phyloP scores from a whole-genome alignment of 305 asterid species.

The Fraxinus albicans region DNA sequence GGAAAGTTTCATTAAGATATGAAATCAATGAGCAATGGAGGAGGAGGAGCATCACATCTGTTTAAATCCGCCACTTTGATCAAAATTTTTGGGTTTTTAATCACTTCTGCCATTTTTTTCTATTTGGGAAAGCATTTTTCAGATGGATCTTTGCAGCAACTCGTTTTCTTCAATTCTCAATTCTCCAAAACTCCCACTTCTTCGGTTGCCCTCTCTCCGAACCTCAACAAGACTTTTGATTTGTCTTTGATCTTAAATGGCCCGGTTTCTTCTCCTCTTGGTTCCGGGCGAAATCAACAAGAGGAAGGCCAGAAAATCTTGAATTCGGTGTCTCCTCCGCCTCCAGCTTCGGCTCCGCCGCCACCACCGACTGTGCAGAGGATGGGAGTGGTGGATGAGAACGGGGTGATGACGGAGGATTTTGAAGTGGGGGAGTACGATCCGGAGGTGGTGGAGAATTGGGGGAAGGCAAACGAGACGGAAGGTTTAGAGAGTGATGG shows the following conservation, averaged over 20 bases:
- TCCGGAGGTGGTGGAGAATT: conserved; percentile 60
- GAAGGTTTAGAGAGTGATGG: conserved; percentile 39
- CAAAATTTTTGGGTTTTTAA: conserved; percentile 47
- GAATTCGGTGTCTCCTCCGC: conserved; percentile 31
- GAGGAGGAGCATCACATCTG: conserved; percentile 40
- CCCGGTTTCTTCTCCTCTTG: conserved; percentile 18
- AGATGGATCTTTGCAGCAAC: conserved; percentile 56
- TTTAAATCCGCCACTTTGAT: conserved; percentile 54
- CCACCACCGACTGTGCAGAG: conserved; percentile 61
- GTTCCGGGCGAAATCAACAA: background rate
- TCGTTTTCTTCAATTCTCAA: conserved; percentile 67
- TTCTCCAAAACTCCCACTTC: conserved; percentile 31
- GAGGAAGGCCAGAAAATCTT: background rate
- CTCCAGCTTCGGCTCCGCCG: background rate
- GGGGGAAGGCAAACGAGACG: conserved; percentile 51
- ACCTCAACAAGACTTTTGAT: conserved; percentile 50
- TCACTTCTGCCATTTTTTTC: conserved; percentile 59
- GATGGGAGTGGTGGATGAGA: conserved; percentile 88
- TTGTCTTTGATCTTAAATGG: conserved; percentile 45
- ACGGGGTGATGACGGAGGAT: conserved; percentile 65
- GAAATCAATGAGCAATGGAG: conserved; percentile 40
- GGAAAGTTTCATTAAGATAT: conserved; percentile 28
- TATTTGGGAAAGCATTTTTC: conserved; percentile 79
- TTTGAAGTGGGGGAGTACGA: conserved; percentile 79
- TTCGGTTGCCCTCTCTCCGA: conserved; percentile 48